Percentiles rank a stretch among this genome's conserved stretches.
Conservation (phyloP, 2,329 filamentous ascomycete species). For the Ceratocystis diversiconidia region DNA sequence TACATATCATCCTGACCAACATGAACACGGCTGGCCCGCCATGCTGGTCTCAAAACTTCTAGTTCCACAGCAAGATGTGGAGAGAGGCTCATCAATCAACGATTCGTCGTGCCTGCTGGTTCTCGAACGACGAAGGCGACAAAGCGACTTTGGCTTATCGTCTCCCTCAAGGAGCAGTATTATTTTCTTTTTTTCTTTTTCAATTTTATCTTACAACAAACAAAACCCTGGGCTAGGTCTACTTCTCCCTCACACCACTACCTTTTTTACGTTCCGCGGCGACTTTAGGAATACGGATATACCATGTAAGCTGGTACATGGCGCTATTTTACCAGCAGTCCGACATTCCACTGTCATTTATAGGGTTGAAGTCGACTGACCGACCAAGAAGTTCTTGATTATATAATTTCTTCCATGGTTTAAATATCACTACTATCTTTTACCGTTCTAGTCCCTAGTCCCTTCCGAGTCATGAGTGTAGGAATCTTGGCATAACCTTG, state of each 20-base stretch:
- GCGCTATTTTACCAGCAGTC: background rate
- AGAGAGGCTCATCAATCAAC: background rate
- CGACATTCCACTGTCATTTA: background rate
- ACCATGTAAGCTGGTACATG: background rate
- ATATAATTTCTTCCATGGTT: background rate
- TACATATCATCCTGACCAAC: background rate
- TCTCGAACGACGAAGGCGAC: background rate
- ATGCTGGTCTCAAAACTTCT: background rate
- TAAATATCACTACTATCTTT: background rate
- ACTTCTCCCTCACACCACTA: background rate
- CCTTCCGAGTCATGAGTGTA: background rate
- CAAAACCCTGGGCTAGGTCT: background rate
- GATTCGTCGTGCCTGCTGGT: background rate
- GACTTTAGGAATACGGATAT: background rate
- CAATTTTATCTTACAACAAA: background rate
- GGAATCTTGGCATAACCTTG: background rate
- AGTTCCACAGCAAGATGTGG: background rate
- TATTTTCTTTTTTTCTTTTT: background rate
- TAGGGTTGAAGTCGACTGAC: background rate
- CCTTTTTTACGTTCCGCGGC: background rate
- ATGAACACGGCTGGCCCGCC: constrained; percentile 9
- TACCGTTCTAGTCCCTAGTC: background rate
- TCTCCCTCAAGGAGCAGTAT: background rate
- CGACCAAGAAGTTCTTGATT: background rate
- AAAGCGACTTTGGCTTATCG: background rate